Percentiles rank a stretch among this genome's conserved stretches.
These are phyloP conservation scores for Solanum tarijense DNA, from an alignment of 257 asterid genomes.

Conservation along the genomic window DNA sequence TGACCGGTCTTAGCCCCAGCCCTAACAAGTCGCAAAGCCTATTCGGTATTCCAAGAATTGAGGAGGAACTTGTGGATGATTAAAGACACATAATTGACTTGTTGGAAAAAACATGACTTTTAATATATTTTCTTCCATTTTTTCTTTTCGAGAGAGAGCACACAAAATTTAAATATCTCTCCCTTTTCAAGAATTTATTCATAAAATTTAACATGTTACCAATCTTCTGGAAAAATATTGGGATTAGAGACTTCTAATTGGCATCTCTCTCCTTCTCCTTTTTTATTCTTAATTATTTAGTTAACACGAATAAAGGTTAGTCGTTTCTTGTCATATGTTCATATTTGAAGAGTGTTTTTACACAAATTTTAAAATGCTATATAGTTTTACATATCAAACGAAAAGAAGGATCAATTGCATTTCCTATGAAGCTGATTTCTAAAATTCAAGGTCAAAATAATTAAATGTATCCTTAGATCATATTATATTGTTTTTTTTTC, in stretches of 20 bases:
- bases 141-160: not conserved
- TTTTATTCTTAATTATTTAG: not conserved
- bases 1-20: not conserved
- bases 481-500: not conserved
- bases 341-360: not conserved
- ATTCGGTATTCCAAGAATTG: conserved; percentile 7
- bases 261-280: conserved; percentile 3
- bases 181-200: not conserved
- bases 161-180: conserved; percentile 8
- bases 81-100: not conserved
- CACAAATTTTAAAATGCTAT: not conserved
- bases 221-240: not conserved
- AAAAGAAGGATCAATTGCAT: not conserved
- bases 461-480: not conserved
- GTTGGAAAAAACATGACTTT: not conserved
- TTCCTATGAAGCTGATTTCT: not conserved
- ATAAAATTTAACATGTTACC: not conserved
- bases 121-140: not conserved
- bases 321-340: not conserved
- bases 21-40: not conserved
- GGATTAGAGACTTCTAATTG: conserved; percentile 4
- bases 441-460: not conserved
- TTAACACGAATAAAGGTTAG: not conserved
- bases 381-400: not conserved
- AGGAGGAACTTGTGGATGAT: conserved; percentile 22